These are phyloP conservation scores for Carnegiea gigantea DNA, from an alignment of 179 eudicot genomes.

Conservation along the genomic window DNA sequence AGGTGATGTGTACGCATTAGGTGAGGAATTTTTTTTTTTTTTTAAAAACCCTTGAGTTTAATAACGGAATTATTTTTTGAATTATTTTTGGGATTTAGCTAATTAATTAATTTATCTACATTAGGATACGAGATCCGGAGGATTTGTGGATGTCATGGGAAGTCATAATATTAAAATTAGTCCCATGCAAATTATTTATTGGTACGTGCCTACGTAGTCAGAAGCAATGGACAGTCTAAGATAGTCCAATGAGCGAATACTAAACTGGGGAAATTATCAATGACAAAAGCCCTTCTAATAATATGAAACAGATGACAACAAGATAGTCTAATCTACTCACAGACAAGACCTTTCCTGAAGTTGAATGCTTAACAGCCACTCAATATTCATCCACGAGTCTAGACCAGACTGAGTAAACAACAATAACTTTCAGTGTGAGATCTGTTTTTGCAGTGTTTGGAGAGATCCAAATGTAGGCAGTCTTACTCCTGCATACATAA, in stretches of 20 bases:
- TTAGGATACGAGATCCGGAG: conserved; percentile 31
- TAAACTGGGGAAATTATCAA: conserved; percentile 4
- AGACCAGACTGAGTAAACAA: no score
- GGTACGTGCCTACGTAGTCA: conserved; percentile 14
- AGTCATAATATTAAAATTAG: conserved; percentile 28
- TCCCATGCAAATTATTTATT: conserved; percentile 25
- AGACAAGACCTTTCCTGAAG: conserved; percentile 29
- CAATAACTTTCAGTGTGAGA: no score
- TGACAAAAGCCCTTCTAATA: conserved; percentile 25
- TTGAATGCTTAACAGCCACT: conserved; percentile 24
- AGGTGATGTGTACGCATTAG: conserved; percentile 33
- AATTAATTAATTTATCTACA: conserved; percentile 9
- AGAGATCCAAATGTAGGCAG: no score
- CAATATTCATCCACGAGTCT: conserved; percentile 10
- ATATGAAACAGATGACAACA: conserved; percentile 17
- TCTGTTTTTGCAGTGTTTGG: no score
- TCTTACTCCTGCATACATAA: no score
- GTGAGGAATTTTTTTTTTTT: conserved; percentile 10
- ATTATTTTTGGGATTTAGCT: background rate
- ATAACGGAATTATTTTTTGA: background rate
- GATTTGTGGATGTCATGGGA: conserved; percentile 29
- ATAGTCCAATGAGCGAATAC: conserved; percentile 31
- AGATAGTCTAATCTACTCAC: conserved; percentile 20
- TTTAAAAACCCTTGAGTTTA: conserved; percentile 18
- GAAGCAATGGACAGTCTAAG: conserved; percentile 5